phyloP scores from a whole-genome alignment of 352 stramenopile genomes.

The Thalassiosira pacifica region DNA sequence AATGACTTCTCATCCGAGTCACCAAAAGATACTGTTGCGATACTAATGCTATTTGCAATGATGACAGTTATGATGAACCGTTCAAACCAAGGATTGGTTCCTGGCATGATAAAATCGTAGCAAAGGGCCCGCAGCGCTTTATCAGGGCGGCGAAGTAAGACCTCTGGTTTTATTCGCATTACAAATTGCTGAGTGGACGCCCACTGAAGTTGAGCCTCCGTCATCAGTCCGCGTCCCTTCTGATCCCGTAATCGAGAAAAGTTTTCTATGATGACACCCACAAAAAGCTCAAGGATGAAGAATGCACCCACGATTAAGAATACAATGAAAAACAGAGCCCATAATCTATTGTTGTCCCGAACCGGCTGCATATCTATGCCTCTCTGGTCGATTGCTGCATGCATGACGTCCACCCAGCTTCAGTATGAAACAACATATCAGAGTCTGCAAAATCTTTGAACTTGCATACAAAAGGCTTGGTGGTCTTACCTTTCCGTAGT shows the following conservation, averaged over 20 bases:
- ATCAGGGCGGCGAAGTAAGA: slow-evolving; percentile 68
- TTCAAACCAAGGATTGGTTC: slow-evolving; percentile 89
- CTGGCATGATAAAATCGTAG: slow-evolving; percentile 85
- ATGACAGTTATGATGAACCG: slow-evolving; percentile 91
- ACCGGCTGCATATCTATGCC: slow-evolving; percentile 93
- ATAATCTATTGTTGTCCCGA: slow-evolving; percentile 88
- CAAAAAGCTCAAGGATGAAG: slow-evolving; percentile 94
- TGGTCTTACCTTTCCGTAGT: slow-evolving; percentile 88
- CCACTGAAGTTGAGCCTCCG: slow-evolving; percentile 77
- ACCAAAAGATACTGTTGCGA: slow-evolving; percentile 90
- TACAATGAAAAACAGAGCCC: slow-evolving; percentile 90
- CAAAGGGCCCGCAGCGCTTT: slow-evolving; percentile 78
- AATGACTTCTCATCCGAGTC: slow-evolving; percentile 82
- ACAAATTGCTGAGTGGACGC: slow-evolving; percentile 66
- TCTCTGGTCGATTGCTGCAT: slow-evolving; percentile 89
- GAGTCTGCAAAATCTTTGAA: not conserved
- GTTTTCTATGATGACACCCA: slow-evolving; percentile 94
- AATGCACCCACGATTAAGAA: slow-evolving; percentile 94
- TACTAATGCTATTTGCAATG: slow-evolving; percentile 90
- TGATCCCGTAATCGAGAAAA: slow-evolving; percentile 88
- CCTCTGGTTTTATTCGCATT: slow-evolving; percentile 75
- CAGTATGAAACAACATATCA: not conserved
- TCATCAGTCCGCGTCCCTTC: slow-evolving; percentile 81
- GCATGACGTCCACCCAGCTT: slow-evolving; percentile 92
- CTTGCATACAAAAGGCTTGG: not conserved